Evolutionary conservation across 208 protist species (phyloP).

Genomic region (Trypanosoma scelopori): DNA sequence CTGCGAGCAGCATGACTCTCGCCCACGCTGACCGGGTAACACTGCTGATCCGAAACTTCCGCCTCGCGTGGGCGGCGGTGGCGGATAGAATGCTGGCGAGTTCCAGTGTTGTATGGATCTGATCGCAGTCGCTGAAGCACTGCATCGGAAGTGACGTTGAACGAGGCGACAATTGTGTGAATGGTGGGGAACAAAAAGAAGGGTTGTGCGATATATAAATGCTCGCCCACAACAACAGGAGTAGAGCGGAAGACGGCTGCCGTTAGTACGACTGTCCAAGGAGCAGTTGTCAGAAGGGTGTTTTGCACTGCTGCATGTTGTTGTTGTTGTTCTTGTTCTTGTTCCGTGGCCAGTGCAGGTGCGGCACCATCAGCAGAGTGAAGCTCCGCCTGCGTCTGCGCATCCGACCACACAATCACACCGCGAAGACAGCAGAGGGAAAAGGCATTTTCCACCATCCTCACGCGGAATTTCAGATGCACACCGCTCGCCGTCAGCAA

Average conservation of each 20-base stretch:
- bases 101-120: background rate
- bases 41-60: background rate
- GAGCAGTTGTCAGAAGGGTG: background rate
- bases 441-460: conserved; percentile 30
- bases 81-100: no score
- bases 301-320: background rate
- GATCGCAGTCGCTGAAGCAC: conserved; percentile 18
- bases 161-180: conserved; percentile 42
- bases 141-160: conserved; percentile 60
- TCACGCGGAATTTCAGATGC: conserved; percentile 26
- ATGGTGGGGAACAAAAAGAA: conserved; percentile 44
- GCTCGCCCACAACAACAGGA: conserved; percentile 33
- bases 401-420: conserved; percentile 28
- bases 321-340: conserved; percentile 5
- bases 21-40: background rate
- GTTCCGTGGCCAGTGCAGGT: background rate
- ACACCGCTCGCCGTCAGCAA: conserved; percentile 20
- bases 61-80: conserved; percentile 4
- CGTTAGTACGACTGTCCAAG: conserved; percentile 54
- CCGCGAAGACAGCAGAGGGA: conserved; percentile 27
- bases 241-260: conserved; percentile 36
- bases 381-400: conserved; percentile 5
- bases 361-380: conserved; percentile 2
- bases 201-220: conserved; percentile 55
- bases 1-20: background rate